Evolutionary conservation across 116 monocot genomes (phyloP), one percentile per base, ranked within the genome.

Genomic region (Iris pallida): DNA sequence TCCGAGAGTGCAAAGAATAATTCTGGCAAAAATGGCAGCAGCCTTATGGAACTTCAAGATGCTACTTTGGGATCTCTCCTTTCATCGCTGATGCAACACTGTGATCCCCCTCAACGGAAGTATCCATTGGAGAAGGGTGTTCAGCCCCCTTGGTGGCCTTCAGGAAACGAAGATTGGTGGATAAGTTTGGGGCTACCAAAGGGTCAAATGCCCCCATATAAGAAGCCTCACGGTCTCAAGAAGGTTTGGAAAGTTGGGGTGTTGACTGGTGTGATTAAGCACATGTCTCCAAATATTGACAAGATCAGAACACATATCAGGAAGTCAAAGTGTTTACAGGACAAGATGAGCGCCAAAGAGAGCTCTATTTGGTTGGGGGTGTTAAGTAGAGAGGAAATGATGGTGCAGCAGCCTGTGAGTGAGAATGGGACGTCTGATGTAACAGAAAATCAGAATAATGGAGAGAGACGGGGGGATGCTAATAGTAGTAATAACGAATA

Each of bases 101-200:
- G 93, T 70, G 67, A 77, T 46, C 93, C 93, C 7, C 89, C 93
- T 4, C 93, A 93, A 18, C 75, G 93, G 3, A 93, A 89, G 54
- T 93, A 67, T 57, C 93, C 93, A 5, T 59, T 93, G 16, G 86
- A 89, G 63, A 93, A 82, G 75, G 86, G 89, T 20, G 13, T 76
- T 42, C 84, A 89, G 2, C 93, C 93, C 5, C 93, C 89, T 49
- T 93, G 93, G 93, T 93, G 93, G 93, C 93, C 93, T 64, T 70
- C 73, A 0, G 89, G 89, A 18, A 84, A 81, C 48, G 93, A 93
- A 74, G 84, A 86, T 0, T 93, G 93, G 93, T 93, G 89, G 86
- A 66, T 74, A 47, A 59, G 56, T 48, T 70, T 93, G 64, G 93
- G 93, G 16, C 64, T 93, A 68, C 86, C 84, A 45, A 82, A 79